Base-by-base conservation (phyloP, 495 filamentous ascomycete species). In the Penicillium tannophilum region DNA sequence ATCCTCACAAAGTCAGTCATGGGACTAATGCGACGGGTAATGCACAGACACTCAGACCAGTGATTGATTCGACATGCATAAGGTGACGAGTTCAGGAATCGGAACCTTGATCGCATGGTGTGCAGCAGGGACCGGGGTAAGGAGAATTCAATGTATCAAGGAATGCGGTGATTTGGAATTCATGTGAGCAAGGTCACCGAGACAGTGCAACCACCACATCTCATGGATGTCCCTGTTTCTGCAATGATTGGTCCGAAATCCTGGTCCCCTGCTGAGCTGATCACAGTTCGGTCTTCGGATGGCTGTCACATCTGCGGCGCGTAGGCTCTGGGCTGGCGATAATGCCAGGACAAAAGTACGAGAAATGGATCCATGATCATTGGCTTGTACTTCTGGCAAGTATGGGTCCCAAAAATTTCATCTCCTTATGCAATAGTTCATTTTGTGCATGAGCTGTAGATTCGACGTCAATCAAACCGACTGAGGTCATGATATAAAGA, bases 301-400 rank as follows among this genome's bases (percentile, higher is more conserved):
- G 36, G 42, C 59, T 60, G 57, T 63, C 65, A 67, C 62, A 61
- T 55, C 35, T 47, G 20, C 20, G 2, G 20, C 20, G 20, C 20
- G 20, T 23, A 24, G 44, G 9, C 50, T 17, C 20, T 54, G 52
- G 41, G 51, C 54, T 63, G 50, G 46, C 41, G n/a, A 17, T 41
- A 7, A 41, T 2, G 4, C 39, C 16, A 17, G 30, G 23, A 28
- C 62, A 64, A 61, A 64, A 61, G 62, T 64, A 61, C 62, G 39
- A 23, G 23, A 48, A 24, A 31, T 30, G 42, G 19, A 19, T 24
- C 4, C n/a, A 12, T 45, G 43, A 9, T 19, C 0, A 5, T 19
- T 45, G 7, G 43, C 16, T 19, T 45, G 43, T 45, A 47, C 45
- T 23, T 24, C 10, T 26, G 45, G 16, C 45, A 12, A 28, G 45